Evolutionary conservation across 2,329 filamentous ascomycete genomes (phyloP), one percentile per base, ranked within the genome.

Genomic region (Trichoderma pleuroti): DNA sequence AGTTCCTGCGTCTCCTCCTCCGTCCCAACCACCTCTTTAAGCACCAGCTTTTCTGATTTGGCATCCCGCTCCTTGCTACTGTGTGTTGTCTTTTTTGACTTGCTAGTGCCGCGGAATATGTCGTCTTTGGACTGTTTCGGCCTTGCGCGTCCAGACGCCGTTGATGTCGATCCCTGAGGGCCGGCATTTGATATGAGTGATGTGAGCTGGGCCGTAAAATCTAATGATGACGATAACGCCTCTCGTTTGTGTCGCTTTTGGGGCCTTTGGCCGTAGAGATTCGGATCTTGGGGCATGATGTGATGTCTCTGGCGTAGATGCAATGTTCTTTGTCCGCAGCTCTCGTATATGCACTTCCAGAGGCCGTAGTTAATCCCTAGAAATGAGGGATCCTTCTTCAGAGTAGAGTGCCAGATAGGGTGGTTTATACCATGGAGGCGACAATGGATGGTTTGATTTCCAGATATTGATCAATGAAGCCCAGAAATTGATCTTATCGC

Each of bases 131-230:
- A 78, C 79, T 77, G 81, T 76, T 78, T 85, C 79, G 74, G 76
- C 36, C 90, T 86, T 59, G 80, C 72, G 30, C 82, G 81, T n/a
- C 80, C 75, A 71, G 83, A 79, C 9, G 39, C 54, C 70, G 83
- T 76, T 26, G 82, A 74, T 28, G 86, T 80, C 28, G 66, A 61
- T 6, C 54, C 46, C 9, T 68, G 60, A 39, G 86, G 82, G 6
- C 80, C 75, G 12, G 81, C 73, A 72, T 83, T 84, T 68, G 91
- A 85, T 81, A 98, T 93, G 69, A 98, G 89, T 59, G 91, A 92
- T 75, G 92, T 91, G 73, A 98, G 88, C 74, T 96, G 92, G 12
- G 93, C 93, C n/a, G 92, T 90, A 83, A 99, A 98, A 78, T 93
- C 90, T 68, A 97, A 88, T 57, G 89, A 91, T 64, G 88, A 90